Evolutionary conservation across 805 yeast species (phyloP).

Genomic region (Sungouiella thailandica): DNA sequence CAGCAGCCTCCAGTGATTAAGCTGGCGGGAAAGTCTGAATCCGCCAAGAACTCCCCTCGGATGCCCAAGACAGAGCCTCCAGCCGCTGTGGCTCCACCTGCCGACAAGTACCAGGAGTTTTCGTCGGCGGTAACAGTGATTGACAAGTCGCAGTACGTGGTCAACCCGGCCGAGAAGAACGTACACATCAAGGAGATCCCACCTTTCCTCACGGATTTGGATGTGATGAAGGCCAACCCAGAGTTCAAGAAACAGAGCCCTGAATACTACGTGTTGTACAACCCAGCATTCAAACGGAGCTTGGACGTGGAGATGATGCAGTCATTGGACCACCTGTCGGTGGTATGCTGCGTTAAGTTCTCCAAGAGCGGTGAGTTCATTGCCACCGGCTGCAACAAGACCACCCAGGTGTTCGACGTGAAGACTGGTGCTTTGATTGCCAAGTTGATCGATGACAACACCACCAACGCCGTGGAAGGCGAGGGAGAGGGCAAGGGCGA

Average conservation of each 20-base stretch:
- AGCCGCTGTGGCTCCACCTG: slow-evolving; percentile 13
- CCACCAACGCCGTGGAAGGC: slow-evolving; percentile 13
- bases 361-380: slow-evolving; percentile 85
- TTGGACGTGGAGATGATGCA: slow-evolving; percentile 86
- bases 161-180: slow-evolving; percentile 41
- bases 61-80: slow-evolving; percentile 14
- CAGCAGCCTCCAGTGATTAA: slow-evolving; percentile 15
- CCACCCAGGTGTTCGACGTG: slow-evolving; percentile 91
- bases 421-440: slow-evolving; percentile 88
- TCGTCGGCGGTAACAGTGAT: slow-evolving; percentile 31
- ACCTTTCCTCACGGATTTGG: slow-evolving; percentile 75
- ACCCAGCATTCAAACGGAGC: slow-evolving; percentile 64
- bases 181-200: slow-evolving; percentile 71
- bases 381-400: slow-evolving; percentile 96
- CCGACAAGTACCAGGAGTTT: slow-evolving; percentile 17
- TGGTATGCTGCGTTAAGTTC: slow-evolving; percentile 94
- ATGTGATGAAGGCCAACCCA: slow-evolving; percentile 69
- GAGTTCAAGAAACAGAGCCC: slow-evolving; percentile 75
- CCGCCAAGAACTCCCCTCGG: slow-evolving; percentile 10
- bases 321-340: slow-evolving; percentile 87
- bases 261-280: slow-evolving; percentile 85
- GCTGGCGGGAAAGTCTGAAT: slow-evolving; percentile 6
- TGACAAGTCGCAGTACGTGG: slow-evolving; percentile 39
- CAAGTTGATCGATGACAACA: slow-evolving; percentile 72
- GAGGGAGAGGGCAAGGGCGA: slow-evolving; percentile 21